phyloP scores from a whole-genome alignment of 2,329 filamentous ascomycete species.

The Acrocalymma vagum region DNA sequence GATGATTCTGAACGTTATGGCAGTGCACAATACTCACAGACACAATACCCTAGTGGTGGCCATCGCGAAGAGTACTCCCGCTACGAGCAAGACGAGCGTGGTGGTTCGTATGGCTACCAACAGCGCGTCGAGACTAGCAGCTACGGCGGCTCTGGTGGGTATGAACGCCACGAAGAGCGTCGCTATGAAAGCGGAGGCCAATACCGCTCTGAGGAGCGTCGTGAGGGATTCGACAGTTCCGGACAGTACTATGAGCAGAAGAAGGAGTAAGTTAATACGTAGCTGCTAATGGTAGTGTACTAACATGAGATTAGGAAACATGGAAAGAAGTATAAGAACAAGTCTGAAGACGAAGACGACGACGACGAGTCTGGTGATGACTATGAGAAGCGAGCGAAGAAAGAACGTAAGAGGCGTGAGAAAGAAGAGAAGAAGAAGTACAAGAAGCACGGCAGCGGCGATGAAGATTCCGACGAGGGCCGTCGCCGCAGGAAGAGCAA shows the following conservation, averaged over 20 bases:
- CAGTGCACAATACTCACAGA: conserved; percentile 68
- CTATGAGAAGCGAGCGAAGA: conserved; percentile 26
- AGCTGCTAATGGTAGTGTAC: conserved; percentile 4
- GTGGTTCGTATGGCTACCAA: conserved; percentile 64
- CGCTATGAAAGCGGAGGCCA: conserved; percentile 56
- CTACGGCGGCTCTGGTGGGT: conserved; percentile 59
- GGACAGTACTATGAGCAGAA: conserved; percentile 53
- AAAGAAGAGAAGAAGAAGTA: conserved; percentile 30
- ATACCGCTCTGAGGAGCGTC: conserved; percentile 47
- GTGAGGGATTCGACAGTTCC: conserved; percentile 44
- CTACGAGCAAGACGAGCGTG: conserved; percentile 63
- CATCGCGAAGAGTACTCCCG: conserved; percentile 68
- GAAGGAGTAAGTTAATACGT: conserved; percentile 42
- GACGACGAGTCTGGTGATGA: conserved; percentile 41
- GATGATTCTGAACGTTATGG: conserved; percentile 62
- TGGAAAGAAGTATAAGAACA: conserved; percentile 50
- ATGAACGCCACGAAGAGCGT: conserved; percentile 66
- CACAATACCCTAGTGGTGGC: conserved; percentile 65
- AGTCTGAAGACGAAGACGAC: conserved; percentile 48
- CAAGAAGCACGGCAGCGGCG: conserved; percentile 20
- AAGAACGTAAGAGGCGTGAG: conserved; percentile 30
- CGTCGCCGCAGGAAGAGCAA: conserved; percentile 28
- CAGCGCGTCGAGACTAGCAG: conserved; percentile 65
- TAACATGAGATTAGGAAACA: conserved; percentile 36
- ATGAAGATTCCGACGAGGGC: conserved; percentile 20